Base-by-base conservation (phyloP, 164 flowering plant genomes). In the Nelumbo lutea region DNA sequence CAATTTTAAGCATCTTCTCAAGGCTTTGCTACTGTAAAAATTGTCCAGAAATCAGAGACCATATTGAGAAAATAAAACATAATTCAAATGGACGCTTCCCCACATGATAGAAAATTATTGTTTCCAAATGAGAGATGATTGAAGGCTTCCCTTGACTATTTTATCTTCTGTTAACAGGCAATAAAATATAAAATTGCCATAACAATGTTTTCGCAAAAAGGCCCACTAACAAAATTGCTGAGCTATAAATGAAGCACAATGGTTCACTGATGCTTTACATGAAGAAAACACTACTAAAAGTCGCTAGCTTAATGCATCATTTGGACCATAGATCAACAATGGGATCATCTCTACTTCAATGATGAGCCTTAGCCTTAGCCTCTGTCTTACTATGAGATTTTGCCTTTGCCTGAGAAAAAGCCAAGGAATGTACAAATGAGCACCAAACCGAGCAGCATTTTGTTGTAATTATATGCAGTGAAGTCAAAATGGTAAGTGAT, bases 351-450 rank as follows among this genome's bases (percentile, higher is more conserved):
- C 9, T 59, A 4, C 62, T 59, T 75, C 64, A 79, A 56, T 81
- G 87, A 67, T 79, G 81, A 59, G 79, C 83, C 73, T 75, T 78
- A n/a, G 82, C 87, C 75, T 78, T 78, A 11, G 82, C 87, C 75
- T 78, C 83, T 51, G 83, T 83, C 73, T 81, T 81, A 79, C 68
- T 45, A 0, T 79, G 83, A 63, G 83, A 77, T 41, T 79, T 80
- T 51, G 82, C 81, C 72, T 80, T 80, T 4, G 77, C 78, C 87
- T 83, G 80, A 47, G 3, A 42, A 15, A 66, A 55, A 62, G 51
- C 39, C 51, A 9, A 50, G 27, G 27, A 27, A 27, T 27, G 0
- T 27, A 27, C 27, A 27, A 27, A 27, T 27, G 27, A 27, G 27
- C 27, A 27, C 27, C 27, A 27, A 27, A 27, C 27, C 27, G 27